Evolutionary conservation across 148 eudicot species (phyloP).

Genomic region (Pharnaceum exiguum): DNA sequence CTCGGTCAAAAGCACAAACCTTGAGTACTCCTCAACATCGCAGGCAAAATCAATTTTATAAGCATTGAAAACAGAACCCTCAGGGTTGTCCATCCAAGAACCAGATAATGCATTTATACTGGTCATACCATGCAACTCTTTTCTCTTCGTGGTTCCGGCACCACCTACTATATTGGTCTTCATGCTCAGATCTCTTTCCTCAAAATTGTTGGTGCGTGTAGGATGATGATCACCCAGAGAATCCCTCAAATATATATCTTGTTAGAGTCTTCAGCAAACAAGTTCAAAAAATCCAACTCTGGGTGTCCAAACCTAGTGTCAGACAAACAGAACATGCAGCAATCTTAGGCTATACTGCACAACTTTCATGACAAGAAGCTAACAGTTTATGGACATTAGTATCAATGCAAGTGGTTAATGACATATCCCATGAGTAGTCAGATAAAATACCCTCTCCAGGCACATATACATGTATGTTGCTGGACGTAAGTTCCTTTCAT

Average conservation of each 20-base stretch:
- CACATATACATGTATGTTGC: no score
- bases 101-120: slow-evolving; percentile 53
- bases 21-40: slow-evolving; percentile 38
- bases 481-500: no score
- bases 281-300: slow-evolving; percentile 24
- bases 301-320: slow-evolving; percentile 25
- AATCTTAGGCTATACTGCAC: no score
- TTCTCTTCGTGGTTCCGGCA: slow-evolving; percentile 89
- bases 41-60: slow-evolving; percentile 68
- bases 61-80: slow-evolving; percentile 42
- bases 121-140: slow-evolving; percentile 83
- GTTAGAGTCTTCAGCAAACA: slow-evolving; percentile 59
- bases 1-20: slow-evolving; percentile 70
- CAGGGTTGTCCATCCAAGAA: slow-evolving; percentile 46
- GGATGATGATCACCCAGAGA: slow-evolving; percentile 52
- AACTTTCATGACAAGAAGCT: no score
- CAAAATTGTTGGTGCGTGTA: slow-evolving; percentile 32
- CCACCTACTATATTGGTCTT: slow-evolving; percentile 28
- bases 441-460: no score
- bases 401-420: no score
- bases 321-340: no score
- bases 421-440: no score
- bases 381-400: no score
- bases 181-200: slow-evolving; percentile 27
- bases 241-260: slow-evolving; percentile 53